phyloP scores from a whole-genome alignment of 2,329 filamentous ascomycete species.

The Harringtonia aguacate region DNA sequence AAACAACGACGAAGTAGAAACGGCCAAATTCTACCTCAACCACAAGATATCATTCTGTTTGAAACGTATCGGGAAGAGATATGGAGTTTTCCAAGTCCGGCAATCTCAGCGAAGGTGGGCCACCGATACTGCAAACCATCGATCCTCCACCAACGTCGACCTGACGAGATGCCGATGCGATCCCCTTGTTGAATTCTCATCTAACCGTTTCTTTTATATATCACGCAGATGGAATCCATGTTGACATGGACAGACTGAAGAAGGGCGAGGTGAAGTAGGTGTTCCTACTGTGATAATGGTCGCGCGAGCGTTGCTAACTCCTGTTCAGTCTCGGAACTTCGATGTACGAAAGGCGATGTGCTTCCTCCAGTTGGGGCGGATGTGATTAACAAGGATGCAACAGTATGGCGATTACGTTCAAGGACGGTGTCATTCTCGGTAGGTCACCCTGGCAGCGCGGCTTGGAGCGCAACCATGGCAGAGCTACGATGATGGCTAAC shows the following conservation, averaged over 20 bases:
- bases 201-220: background rate
- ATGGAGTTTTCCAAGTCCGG: constrained; percentile 58
- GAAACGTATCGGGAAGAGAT: constrained; percentile 7
- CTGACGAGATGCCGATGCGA: background rate
- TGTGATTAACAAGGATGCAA: constrained; percentile 3
- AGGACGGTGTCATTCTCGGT: constrained; percentile 92
- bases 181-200: background rate
- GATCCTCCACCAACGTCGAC: background rate
- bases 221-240: constrained; percentile 83
- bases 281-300: background rate
- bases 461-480: background rate
- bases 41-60: no score
- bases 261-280: constrained; percentile 97
- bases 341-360: constrained; percentile 67
- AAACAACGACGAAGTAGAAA: constrained; percentile 3
- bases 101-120: constrained; percentile 51
- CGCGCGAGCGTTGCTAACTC: constrained; percentile 11
- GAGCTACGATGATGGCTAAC: background rate
- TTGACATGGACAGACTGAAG: constrained; percentile 98
- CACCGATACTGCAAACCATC: background rate
- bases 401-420: constrained; percentile 99
- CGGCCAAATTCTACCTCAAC: background rate
- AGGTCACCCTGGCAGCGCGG: constrained; percentile 7
- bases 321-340: constrained; percentile 87
- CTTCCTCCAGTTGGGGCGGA: no score